phyloP scores from a whole-genome alignment of 306 rosid species.

The Acacia crassicarpa region DNA sequence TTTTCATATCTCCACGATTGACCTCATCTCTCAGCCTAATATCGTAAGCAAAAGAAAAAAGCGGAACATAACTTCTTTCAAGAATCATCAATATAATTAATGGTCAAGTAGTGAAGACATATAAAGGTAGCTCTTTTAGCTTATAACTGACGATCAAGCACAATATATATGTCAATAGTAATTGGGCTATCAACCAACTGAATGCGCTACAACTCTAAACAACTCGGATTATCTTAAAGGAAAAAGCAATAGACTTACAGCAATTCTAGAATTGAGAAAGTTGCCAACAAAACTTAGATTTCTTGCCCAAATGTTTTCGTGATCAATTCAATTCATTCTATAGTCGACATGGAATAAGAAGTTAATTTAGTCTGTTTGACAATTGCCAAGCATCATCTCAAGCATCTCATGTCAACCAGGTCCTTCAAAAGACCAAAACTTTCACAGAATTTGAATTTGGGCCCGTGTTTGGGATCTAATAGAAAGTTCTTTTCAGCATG shows the following conservation, averaged over 20 bases:
- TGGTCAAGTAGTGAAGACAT: conserved; percentile 2
- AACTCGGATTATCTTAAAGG: too few relatives aligned
- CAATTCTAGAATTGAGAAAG: too few relatives aligned
- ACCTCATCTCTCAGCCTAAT: conserved; percentile 87
- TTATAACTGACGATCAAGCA: too few relatives aligned
- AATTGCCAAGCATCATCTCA: not conserved
- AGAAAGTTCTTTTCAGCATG: not conserved
- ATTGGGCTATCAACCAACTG: too few relatives aligned
- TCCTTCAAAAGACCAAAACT: not conserved
- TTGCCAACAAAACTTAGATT: not conserved
- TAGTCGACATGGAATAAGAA: too few relatives aligned
- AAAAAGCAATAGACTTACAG: too few relatives aligned
- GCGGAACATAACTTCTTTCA: conserved; percentile 15
- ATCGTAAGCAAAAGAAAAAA: conserved; percentile 55
- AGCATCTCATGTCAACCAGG: not conserved
- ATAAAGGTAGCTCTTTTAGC: not conserved
- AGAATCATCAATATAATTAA: not conserved
- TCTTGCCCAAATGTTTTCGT: not conserved
- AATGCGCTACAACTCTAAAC: too few relatives aligned
- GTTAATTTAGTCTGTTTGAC: not conserved
- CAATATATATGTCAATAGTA: too few relatives aligned
- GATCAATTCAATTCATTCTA: too few relatives aligned
- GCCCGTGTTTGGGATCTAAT: not conserved
- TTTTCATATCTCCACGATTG: conserved; percentile 41
- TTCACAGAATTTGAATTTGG: not conserved